phyloP scores from a whole-genome alignment of 805 yeast species.

The Novakomyces olei region DNA sequence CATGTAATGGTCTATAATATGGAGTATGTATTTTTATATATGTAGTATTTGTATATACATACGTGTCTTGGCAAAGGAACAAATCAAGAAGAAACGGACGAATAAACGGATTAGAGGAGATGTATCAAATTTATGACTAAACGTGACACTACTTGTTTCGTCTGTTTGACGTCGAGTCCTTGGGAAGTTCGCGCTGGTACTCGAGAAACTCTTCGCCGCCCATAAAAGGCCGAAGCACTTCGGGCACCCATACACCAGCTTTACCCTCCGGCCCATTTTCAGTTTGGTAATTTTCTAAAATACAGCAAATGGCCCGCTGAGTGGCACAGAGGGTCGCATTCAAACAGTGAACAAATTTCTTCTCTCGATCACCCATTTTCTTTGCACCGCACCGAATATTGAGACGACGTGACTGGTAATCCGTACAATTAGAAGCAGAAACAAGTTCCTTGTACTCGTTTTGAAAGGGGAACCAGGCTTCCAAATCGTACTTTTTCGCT shows the following conservation, averaged over 20 bases:
- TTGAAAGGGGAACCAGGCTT: conserved; percentile 99
- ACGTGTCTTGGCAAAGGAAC: background rate
- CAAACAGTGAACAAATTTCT: conserved; percentile 95
- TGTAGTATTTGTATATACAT: background rate
- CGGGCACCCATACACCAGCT: conserved; percentile 49
- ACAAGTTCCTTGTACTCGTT: conserved; percentile 95
- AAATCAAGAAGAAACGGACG: background rate
- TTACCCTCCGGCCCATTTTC: too few species aligned
- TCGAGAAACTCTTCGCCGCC: conserved; percentile 98
- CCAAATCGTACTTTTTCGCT: conserved; percentile 94
- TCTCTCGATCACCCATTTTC: conserved; percentile 81
- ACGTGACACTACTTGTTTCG: conserved; percentile 17
- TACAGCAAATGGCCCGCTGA: conserved; percentile 93
- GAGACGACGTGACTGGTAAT: conserved; percentile 93
- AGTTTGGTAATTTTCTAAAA: conserved; percentile 92
- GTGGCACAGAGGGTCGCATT: conserved; percentile 95
- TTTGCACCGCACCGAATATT: conserved; percentile 98
- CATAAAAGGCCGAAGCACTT: conserved; percentile 82
- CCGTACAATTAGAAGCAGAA: conserved; percentile 97
- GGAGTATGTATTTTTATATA: background rate
- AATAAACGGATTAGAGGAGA: conserved; percentile 1
- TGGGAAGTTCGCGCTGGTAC: conserved; percentile 72
- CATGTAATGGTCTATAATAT: too few species aligned
- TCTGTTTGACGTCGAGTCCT: conserved; percentile 67
- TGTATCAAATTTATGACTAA: too few species aligned